phyloP scores from a whole-genome alignment of 2,329 filamentous ascomycete genomes.

The Aspergillus piperis region DNA sequence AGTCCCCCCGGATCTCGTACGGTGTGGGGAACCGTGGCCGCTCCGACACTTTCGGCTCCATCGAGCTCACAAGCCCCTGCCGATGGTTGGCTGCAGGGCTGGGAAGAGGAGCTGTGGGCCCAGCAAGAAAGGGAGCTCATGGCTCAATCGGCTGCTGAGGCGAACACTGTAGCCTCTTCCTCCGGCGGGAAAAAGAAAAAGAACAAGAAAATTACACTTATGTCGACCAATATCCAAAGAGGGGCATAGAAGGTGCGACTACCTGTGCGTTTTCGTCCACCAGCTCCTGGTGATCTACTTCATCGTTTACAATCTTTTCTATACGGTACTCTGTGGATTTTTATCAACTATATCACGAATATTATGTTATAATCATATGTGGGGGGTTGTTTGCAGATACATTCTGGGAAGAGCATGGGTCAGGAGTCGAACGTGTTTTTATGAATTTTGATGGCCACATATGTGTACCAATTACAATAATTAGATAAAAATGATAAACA shows the following conservation, averaged over 20 bases:
- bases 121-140: conserved; percentile 58
- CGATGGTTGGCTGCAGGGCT: conserved; percentile 85
- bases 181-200: conserved; percentile 61
- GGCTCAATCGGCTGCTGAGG: conserved; percentile 48
- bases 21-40: conserved; percentile 84
- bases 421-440: neutral
- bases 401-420: neutral
- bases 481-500: neutral
- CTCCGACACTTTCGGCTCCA: conserved; percentile 61
- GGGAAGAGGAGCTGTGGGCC: conserved; percentile 73
- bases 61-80: conserved; percentile 41
- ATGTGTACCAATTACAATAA: neutral
- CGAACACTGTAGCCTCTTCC: conserved; percentile 20
- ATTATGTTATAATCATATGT: neutral
- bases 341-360: neutral
- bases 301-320: conserved; percentile 1
- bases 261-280: neutral
- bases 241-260: conserved; percentile 49
- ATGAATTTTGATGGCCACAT: neutral
- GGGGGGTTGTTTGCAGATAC: neutral
- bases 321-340: neutral
- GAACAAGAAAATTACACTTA: conserved; percentile 67
- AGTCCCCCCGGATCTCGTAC: conserved; percentile 76
- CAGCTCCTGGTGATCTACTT: neutral
- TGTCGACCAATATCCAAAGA: conserved; percentile 65